phyloP scores from a whole-genome alignment of 1,284 basidiomycete genomes.

The Papiliotrema terrestris region DNA sequence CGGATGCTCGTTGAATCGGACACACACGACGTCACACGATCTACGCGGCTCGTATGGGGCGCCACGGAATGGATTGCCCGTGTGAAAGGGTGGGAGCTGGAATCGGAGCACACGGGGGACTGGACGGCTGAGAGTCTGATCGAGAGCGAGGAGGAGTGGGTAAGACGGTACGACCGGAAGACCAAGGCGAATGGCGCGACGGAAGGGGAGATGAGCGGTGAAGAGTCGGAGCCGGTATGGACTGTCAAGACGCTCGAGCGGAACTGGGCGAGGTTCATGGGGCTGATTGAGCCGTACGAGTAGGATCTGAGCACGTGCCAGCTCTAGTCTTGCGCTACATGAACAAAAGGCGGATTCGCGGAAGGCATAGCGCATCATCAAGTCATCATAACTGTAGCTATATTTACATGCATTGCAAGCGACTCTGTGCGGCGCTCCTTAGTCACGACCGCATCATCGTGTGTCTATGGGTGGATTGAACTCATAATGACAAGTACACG shows the following conservation, averaged over 20 bases:
- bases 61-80: slow-evolving; percentile 39
- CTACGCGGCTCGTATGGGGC: slow-evolving; percentile 38
- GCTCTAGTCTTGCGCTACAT: no score
- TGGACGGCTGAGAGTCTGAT: background rate
- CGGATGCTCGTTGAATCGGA: slow-evolving; percentile 51
- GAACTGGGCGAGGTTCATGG: slow-evolving; percentile 50
- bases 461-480: no score
- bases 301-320: background rate
- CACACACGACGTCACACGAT: slow-evolving; percentile 37
- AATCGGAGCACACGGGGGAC: slow-evolving; percentile 24
- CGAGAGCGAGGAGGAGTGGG: background rate
- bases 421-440: no score
- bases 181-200: slow-evolving; percentile 1
- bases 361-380: no score
- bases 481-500: no score
- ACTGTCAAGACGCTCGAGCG: slow-evolving; percentile 38
- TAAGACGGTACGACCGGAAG: background rate
- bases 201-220: background rate
- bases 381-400: no score
- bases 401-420: no score
- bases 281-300: slow-evolving; percentile 6
- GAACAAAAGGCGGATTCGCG: no score
- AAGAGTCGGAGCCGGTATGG: slow-evolving; percentile 21
- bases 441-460: no score
- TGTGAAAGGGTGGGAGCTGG: slow-evolving; percentile 39